Percentiles rank a stretch among this genome's conserved stretches.
These are phyloP conservation scores for Lagenidium sp. DNA, from an alignment of 352 stramenopile species.

Conservation along the genomic window DNA sequence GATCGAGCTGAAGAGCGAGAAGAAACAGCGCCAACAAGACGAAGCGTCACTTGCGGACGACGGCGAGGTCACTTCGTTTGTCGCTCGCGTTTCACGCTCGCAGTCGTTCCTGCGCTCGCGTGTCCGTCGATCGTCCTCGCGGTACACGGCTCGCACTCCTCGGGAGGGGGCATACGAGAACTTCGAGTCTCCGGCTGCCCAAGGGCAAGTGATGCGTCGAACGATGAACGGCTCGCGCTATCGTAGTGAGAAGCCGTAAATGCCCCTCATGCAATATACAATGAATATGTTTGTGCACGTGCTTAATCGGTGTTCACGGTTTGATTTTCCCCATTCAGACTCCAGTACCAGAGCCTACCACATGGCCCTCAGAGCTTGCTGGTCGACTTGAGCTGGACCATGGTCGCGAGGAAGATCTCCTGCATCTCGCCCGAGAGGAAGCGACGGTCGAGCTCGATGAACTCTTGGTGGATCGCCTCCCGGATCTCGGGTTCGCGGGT, in stretches of 20 bases:
- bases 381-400: slow-evolving; percentile 8
- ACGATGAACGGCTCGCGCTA: slow-evolving; percentile 11
- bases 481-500: slow-evolving; percentile 38
- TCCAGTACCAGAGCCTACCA: no score
- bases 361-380: slow-evolving; percentile 16
- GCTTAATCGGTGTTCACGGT: no score
- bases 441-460: slow-evolving; percentile 52
- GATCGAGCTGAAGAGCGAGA: slow-evolving; percentile 82
- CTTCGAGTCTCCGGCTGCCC: slow-evolving; percentile 57
- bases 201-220: slow-evolving; percentile 12
- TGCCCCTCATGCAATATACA: no score
- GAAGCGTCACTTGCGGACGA: slow-evolving; percentile 29
- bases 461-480: slow-evolving; percentile 53
- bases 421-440: slow-evolving; percentile 36
- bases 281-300: no score
- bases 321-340: no score
- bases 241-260: background rate
- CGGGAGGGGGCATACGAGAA: slow-evolving; percentile 66
- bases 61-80: slow-evolving; percentile 31
- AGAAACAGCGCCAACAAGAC: slow-evolving; percentile 58
- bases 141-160: slow-evolving; percentile 35
- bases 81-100: slow-evolving; percentile 49
- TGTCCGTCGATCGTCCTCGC: slow-evolving; percentile 48
- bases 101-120: slow-evolving; percentile 75
- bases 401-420: slow-evolving; percentile 7